Evolutionary conservation across 371 early-diverging fungal genomes (phyloP).

Genomic region (Zychaea mexicana): DNA sequence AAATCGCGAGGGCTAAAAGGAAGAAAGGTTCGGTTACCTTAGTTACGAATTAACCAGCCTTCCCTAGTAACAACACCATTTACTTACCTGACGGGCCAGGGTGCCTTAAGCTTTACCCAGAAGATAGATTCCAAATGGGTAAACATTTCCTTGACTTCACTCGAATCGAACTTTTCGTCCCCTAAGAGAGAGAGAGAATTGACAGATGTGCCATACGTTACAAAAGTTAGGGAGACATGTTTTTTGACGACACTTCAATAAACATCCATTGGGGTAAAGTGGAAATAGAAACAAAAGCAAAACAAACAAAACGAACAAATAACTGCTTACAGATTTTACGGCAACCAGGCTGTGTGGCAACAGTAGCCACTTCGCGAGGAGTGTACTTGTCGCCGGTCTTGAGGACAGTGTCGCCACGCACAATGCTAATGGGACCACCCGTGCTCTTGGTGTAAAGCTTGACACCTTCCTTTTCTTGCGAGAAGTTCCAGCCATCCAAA

Average conservation of each 20-base stretch:
- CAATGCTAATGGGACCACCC: constrained; percentile 6
- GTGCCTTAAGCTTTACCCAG: constrained; percentile 46
- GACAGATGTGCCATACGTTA: too few relatives aligned
- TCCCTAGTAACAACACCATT: neutral
- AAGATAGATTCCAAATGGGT: constrained; percentile 33
- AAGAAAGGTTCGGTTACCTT: too few relatives aligned
- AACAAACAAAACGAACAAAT: neutral
- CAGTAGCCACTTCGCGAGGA: constrained; percentile 20
- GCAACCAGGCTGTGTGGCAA: constrained; percentile 17
- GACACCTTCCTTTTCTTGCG: constrained; percentile 24
- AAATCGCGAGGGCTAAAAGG: constrained; percentile 22
- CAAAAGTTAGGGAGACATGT: too few relatives aligned
- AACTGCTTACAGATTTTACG: constrained; percentile 24
- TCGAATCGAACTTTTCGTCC: constrained; percentile 48
- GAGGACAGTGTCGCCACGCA: constrained; percentile 21
- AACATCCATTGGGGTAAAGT: too few relatives aligned
- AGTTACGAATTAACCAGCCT: too few relatives aligned
- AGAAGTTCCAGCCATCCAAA: constrained; percentile 24
- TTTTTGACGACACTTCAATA: neutral
- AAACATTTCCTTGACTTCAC: constrained; percentile 43
- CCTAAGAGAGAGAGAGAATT: constrained; percentile 18
- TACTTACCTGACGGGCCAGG: constrained; percentile 48
- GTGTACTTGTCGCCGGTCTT: constrained; percentile 17
- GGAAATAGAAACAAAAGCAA: neutral
- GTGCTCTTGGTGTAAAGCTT: constrained; percentile 23